Percentiles rank a stretch among this genome's conserved stretches.
Evolutionary conservation across 1,139 yeast species (phyloP).

Genomic region (Zygoascus sp.): DNA sequence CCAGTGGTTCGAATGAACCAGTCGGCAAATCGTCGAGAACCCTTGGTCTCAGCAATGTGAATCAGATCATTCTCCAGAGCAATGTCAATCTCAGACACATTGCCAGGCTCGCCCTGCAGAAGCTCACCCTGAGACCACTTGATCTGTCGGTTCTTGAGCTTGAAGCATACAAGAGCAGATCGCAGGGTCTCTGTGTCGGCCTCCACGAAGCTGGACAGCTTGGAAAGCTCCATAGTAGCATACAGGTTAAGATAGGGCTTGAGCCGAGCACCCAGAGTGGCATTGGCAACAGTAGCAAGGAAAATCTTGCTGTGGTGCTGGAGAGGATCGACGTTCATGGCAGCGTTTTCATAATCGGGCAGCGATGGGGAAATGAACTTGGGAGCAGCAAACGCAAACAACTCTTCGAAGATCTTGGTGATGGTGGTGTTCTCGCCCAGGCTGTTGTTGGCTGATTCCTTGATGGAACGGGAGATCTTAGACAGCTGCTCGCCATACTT

Average conservation of each 20-base stretch:
- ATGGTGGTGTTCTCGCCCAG: constrained; percentile 36
- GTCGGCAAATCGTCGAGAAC: constrained; percentile 44
- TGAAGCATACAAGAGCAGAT: constrained; percentile 40
- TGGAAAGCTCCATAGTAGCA: constrained; percentile 43
- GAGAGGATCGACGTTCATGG: constrained; percentile 38
- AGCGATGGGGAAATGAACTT: constrained; percentile 43
- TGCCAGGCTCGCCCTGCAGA: constrained; percentile 39
- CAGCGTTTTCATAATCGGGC: constrained; percentile 36
- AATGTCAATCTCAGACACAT: constrained; percentile 44
- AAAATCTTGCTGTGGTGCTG: constrained; percentile 43
- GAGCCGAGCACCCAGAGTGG: constrained; percentile 39
- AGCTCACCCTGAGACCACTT: constrained; percentile 42
- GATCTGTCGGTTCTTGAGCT: constrained; percentile 43
- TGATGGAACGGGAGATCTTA: constrained; percentile 39
- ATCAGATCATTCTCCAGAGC: constrained; percentile 40
- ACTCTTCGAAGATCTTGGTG: constrained; percentile 41
- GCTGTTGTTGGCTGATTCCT: constrained; percentile 4
- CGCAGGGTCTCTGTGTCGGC: constrained; percentile 34
- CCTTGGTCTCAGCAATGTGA: constrained; percentile 44
- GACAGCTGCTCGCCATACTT: constrained; percentile 44
- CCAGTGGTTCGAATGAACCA: constrained; percentile 47
- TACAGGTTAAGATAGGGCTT: constrained; percentile 45
- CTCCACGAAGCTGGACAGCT: constrained; percentile 42
- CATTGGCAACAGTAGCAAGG: constrained; percentile 39
- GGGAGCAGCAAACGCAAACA: constrained; percentile 45